A percentile compares a stretch with the other conserved stretches of the same genome.
Conservation (phyloP, 768 basidiomycete genomes). For the Lactifluus piperatus region DNA sequence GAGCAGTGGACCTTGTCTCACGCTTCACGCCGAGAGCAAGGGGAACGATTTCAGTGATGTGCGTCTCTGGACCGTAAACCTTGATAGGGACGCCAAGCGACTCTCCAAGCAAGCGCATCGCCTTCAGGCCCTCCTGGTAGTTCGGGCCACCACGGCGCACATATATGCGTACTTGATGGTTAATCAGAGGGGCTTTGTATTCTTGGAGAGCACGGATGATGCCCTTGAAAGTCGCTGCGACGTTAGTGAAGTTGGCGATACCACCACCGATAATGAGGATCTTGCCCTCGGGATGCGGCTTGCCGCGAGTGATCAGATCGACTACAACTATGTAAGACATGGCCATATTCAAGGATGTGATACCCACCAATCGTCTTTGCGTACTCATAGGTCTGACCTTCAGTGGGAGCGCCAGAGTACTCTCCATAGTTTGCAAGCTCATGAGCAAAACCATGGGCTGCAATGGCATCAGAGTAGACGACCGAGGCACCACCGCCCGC, state of each 20-base stretch:
- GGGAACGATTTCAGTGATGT: constrained; percentile 97
- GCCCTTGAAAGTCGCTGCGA: constrained; percentile 98
- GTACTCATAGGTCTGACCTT: constrained; percentile 98
- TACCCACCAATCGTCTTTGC: constrained; percentile 91
- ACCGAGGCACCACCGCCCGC: constrained; percentile 88
- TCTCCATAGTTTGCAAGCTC: constrained; percentile 99
- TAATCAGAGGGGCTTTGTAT: constrained; percentile 77
- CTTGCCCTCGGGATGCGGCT: constrained; percentile 80
- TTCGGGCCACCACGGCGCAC: constrained; percentile 98
- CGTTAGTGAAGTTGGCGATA: constrained; percentile 99
- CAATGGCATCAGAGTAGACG: constrained; percentile 68
- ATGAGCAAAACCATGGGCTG: constrained; percentile 90
- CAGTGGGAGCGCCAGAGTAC: constrained; percentile 96
- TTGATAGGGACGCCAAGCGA: constrained; percentile 94
- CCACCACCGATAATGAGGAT: constrained; percentile 99
- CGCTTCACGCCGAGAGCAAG: constrained; percentile 87
- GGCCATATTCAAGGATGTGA: background rate
- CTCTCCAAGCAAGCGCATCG: constrained; percentile 96
- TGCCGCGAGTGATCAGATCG: constrained; percentile 90
- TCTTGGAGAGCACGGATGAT: constrained; percentile 97
- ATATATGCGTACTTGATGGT: constrained; percentile 86
- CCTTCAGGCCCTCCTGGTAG: constrained; percentile 98
- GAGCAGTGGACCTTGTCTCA: constrained; percentile 32
- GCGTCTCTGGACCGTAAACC: constrained; percentile 96
- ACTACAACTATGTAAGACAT: constrained; percentile 35